Evolutionary conservation across 129 eudicot genomes (phyloP).

Genomic region (Rutidosis leptorrhynchoides): DNA sequence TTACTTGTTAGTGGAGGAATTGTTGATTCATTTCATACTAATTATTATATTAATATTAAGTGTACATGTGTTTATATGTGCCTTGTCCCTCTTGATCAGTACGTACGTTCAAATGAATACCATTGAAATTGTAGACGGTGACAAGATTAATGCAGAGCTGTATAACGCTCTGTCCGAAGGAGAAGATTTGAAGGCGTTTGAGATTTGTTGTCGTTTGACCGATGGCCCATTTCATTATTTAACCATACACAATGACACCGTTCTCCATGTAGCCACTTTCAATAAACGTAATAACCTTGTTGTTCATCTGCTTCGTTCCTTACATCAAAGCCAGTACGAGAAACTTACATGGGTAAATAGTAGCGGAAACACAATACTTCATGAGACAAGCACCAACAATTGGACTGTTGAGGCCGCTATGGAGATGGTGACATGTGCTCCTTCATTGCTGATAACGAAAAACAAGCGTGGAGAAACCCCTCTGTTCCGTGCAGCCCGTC

Average conservation of each 20-base stretch:
- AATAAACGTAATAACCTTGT: constrained; percentile 22
- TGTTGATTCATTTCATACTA: not conserved
- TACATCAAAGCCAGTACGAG: not conserved
- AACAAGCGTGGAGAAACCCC: constrained; percentile 33
- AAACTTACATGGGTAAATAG: constrained; percentile 6
- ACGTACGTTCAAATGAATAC: not conserved
- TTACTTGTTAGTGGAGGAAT: constrained; percentile 3
- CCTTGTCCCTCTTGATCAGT: not conserved
- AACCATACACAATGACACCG: constrained; percentile 28
- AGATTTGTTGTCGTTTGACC: constrained; percentile 3
- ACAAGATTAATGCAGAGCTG: constrained; percentile 2
- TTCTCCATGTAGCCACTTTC: constrained; percentile 36
- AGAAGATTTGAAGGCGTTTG: constrained; percentile 19
- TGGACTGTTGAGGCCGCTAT: constrained; percentile 7
- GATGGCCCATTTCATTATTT: constrained; percentile 35
- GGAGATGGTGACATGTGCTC: constrained; percentile 24
- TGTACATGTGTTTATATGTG: not conserved
- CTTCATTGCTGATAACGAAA: constrained; percentile 21
- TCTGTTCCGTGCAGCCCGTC: constrained; percentile 30
- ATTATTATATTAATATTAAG: not conserved
- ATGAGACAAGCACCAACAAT: constrained; percentile 29
- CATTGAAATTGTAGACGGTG: not conserved
- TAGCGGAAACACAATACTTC: constrained; percentile 35
- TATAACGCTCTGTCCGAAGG: constrained; percentile 16
- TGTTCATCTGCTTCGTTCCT: not conserved